A percentile compares a stretch with the other conserved stretches of the same genome.
These are phyloP conservation scores for Colletotrichum destructivum DNA, from an alignment of 2,329 filamentous ascomycete genomes.

Conservation along the genomic window DNA sequence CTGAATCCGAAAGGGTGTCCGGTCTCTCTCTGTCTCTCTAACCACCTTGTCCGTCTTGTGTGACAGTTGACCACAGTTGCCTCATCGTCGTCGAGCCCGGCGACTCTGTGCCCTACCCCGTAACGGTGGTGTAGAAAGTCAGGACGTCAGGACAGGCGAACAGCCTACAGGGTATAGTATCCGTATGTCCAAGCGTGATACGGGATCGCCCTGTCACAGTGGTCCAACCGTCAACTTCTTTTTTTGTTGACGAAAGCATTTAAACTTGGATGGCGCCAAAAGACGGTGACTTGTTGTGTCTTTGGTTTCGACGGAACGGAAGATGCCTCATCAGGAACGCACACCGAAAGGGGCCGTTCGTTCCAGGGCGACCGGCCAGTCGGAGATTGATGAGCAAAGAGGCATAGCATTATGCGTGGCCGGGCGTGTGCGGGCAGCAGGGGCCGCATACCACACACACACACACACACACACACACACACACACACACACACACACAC, in stretches of 20 bases:
- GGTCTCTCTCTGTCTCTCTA: too few species aligned
- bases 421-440: slow-evolving; percentile 2
- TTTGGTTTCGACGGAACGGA: slow-evolving; percentile 7
- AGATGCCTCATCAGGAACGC: slow-evolving; percentile 24
- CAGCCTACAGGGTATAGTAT: too few species aligned
- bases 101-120: slow-evolving; percentile 1
- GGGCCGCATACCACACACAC: background rate
- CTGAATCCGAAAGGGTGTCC: background rate
- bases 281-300: slow-evolving; percentile 9
- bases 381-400: slow-evolving; percentile 32
- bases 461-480: too few species aligned
- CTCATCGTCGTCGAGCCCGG: slow-evolving; percentile 1
- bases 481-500: too few species aligned
- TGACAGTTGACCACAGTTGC: background rate
- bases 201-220: slow-evolving; percentile 12
- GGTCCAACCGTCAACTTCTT: background rate
- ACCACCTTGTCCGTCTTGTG: background rate
- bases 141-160: too few species aligned
- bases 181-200: background rate
- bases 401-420: slow-evolving; percentile 6
- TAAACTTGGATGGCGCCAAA: background rate
- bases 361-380: background rate
- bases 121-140: background rate
- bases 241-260: background rate
- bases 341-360: background rate